Evolutionary conservation across 2,329 filamentous ascomycete species (phyloP), one percentile per base, ranked within the genome.

Genomic region (Chaetomium olivaceum): DNA sequence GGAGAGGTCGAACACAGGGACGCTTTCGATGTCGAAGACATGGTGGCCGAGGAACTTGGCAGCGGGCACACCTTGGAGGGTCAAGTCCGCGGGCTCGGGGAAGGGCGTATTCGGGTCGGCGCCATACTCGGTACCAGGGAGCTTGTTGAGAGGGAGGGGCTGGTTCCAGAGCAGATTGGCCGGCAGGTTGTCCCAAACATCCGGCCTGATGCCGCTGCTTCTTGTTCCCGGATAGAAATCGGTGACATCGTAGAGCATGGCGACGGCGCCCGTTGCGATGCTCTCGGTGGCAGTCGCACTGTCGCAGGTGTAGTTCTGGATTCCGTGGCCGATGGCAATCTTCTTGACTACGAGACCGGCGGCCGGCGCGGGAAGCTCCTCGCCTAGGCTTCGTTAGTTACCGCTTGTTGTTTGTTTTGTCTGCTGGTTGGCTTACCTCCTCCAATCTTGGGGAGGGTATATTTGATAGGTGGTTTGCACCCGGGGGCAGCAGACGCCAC

Each of bases 251-350:
- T 86, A 87, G 66, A 89, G 82, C 62, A 84, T 82, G 67, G 87
- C 87, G 27, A 87, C 78, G 56, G 87, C 87, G 55, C 87, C 86
- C 23, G 77, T 74, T n/a, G 81, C 75, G 6, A 4, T 8, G 61
- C 51, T 16, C 71, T 71, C 33, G 81, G 77, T 0, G 71, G 69
- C 19, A 72, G 66, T 68, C 14, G 72, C 33, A 36, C 33, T 63
- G 33, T 71, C 74, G 76, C 88, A 90, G 46, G 85, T 88, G 80
- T 90, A 90, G 82, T 90, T 90, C 73, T 90, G 88, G 71, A 88
- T 84, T 64, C 88, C 88, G 71, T 88, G 83, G 70, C 87, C 88
- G 51, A 90, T 77, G 63, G 81, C 82, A 68, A 90, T 83, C 77
- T 82, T 78, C 74, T 84, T 82, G 46, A 87, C 77, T 5, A 74